Percentiles rank a stretch among this genome's conserved stretches.
phyloP scores from a whole-genome alignment of 208 protist species.

The Leishmania arabica region DNA sequence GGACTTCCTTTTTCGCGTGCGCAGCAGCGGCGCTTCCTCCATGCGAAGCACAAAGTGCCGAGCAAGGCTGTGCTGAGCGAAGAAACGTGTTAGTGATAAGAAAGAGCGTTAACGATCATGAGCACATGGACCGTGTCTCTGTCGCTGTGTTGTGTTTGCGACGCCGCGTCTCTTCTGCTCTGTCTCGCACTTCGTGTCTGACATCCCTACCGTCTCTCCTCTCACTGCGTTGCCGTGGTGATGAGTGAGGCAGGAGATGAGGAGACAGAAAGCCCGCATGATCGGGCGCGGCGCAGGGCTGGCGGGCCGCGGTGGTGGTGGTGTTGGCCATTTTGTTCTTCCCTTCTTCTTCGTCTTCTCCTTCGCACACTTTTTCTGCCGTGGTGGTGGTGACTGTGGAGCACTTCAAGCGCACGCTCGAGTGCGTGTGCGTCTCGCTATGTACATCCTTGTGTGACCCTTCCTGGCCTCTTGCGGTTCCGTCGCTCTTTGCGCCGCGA shows the following conservation, averaged over 20 bases:
- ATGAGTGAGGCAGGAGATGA: not conserved
- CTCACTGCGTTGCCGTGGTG: not conserved
- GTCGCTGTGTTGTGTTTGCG: not conserved
- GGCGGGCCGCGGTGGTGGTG: not conserved
- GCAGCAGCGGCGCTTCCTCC: not conserved
- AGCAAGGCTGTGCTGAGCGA: not conserved
- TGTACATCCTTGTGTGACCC: constrained; percentile 1
- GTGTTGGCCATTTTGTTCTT: not conserved
- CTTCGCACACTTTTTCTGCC: not conserved
- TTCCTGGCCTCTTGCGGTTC: not conserved
- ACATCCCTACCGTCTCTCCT: not conserved
- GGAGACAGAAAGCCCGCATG: not conserved
- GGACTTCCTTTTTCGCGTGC: not conserved
- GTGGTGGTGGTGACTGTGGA: not conserved
- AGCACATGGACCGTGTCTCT: not conserved
- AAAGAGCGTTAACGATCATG: not conserved
- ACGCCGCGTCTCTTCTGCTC: not conserved
- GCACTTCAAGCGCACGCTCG: not conserved
- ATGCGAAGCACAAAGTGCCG: not conserved
- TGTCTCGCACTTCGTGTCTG: not conserved
- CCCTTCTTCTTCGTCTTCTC: not conserved
- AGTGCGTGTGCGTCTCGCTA: not conserved
- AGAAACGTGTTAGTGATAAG: not conserved
- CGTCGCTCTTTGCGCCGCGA: not conserved
- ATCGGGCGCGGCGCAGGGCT: not conserved